Conservation (phyloP, 2,329 filamentous ascomycete species). For the Cladophialophora immunda region DNA sequence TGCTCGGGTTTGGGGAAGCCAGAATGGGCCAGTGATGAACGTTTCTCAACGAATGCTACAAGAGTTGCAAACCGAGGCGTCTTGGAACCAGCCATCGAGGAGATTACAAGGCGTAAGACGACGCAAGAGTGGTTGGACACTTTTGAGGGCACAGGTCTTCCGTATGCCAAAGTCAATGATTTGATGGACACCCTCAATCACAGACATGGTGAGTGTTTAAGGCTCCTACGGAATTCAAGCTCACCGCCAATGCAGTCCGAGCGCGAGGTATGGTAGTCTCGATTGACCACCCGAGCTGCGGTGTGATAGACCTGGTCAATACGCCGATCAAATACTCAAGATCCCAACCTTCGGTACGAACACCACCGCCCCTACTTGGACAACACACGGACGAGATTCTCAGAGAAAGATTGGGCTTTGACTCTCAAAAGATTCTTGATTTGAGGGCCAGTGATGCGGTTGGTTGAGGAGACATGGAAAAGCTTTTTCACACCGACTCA, state of each 20-base stretch:
- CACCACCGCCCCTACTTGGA: neutral
- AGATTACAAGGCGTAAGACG: constrained; percentile 75
- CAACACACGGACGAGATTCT: neutral
- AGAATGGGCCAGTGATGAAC: constrained; percentile 65
- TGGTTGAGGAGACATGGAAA: neutral
- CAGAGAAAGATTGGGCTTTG: neutral
- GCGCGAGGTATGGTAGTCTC: constrained; percentile 91
- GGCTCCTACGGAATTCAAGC: neutral
- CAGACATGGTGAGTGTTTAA: constrained; percentile 63
- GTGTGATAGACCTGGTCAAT: constrained; percentile 87
- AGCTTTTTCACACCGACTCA: too few species aligned
- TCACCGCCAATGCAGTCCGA: constrained; percentile 52
- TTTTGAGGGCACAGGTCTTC: constrained; percentile 90
- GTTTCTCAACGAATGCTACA: constrained; percentile 66
- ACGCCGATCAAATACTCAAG: constrained; percentile 90
- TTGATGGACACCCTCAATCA: constrained; percentile 84
- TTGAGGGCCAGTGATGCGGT: neutral
- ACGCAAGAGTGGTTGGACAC: constrained; percentile 87
- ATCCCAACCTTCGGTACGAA: neutral
- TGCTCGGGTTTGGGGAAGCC: constrained; percentile 65
- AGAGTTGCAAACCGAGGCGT: constrained; percentile 73
- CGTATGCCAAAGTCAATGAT: constrained; percentile 94
- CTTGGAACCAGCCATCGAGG: constrained; percentile 81
- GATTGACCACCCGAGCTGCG: constrained; percentile 82
- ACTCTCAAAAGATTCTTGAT: neutral